phyloP scores from a whole-genome alignment of 1,139 yeast genomes.

The Hansenula lynferdii region DNA sequence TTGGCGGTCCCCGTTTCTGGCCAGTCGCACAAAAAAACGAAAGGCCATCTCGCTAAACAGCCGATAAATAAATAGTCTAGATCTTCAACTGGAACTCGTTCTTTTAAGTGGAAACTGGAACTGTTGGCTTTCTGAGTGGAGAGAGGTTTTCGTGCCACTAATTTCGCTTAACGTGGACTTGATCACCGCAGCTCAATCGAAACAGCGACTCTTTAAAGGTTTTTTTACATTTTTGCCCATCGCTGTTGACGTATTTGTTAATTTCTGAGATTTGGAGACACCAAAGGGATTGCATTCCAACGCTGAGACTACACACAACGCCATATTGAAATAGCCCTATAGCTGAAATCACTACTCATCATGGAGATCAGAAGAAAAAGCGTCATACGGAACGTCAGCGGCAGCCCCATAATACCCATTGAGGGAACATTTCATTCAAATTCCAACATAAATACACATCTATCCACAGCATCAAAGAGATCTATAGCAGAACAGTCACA shows the following conservation, averaged over 20 bases:
- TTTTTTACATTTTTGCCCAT: no score
- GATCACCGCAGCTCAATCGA: no score
- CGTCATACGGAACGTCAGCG: constrained; percentile 14
- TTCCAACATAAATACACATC: constrained; percentile 17
- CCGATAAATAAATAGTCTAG: neutral
- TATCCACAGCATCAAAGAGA: constrained; percentile 8
- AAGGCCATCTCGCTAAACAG: neutral
- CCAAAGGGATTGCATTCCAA: no score
- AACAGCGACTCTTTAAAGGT: no score
- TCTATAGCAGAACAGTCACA: constrained; percentile 13
- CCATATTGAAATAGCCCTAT: neutral
- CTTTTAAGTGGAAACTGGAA: no score
- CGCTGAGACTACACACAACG: neutral
- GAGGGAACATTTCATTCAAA: constrained; percentile 17
- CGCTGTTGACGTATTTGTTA: no score
- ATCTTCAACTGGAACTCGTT: no score
- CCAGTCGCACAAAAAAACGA: neutral
- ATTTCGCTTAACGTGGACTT: no score
- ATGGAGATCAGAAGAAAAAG: constrained; percentile 18
- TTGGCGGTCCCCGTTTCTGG: neutral
- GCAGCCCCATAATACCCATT: constrained; percentile 23
- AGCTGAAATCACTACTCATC: neutral
- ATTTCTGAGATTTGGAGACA: no score
- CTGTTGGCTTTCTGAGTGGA: no score
- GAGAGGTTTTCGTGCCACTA: no score